Evolutionary conservation across 805 yeast species (phyloP).

Genomic region (Blastobotrys attinorum): DNA sequence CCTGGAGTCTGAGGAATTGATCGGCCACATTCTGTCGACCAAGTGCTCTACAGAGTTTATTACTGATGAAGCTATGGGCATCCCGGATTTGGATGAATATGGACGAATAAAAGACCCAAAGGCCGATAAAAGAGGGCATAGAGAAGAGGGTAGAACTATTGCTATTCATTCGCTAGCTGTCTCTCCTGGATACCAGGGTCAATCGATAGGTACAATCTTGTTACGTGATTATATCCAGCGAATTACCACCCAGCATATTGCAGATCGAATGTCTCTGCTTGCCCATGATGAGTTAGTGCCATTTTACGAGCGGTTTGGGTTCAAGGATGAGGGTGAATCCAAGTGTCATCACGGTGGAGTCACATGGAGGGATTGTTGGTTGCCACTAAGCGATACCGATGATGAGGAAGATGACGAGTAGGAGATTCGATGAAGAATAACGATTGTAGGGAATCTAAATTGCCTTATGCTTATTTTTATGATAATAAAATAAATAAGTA

Average conservation of each 20-base stretch:
- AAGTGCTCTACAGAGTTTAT: conserved; percentile 45
- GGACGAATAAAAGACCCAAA: conserved; percentile 21
- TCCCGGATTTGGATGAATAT: conserved; percentile 37
- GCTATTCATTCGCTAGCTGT: conserved; percentile 81
- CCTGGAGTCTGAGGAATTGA: conserved; percentile 44
- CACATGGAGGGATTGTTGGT: conserved; percentile 20
- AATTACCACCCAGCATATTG: conserved; percentile 78
- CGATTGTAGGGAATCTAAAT: not conserved
- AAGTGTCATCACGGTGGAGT: conserved; percentile 17
- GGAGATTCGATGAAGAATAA: no score
- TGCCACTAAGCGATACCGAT: conserved; percentile 12
- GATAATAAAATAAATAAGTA: no score
- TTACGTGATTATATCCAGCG: conserved; percentile 88
- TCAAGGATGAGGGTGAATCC: conserved; percentile 45
- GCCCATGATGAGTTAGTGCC: conserved; percentile 62
- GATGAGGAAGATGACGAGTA: conserved; percentile 15
- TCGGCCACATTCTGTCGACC: conserved; percentile 78
- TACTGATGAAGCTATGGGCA: conserved; percentile 51
- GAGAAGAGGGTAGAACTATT: conserved; percentile 62
- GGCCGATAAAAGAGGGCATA: conserved; percentile 46
- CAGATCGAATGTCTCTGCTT: conserved; percentile 64
- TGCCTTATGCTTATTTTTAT: no score
- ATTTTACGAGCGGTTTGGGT: conserved; percentile 79
- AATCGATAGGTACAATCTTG: conserved; percentile 73
- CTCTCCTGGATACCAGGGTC: conserved; percentile 68